Base-by-base conservation (phyloP, 2,329 filamentous ascomycete genomes). In the Xylariaceae sp. region DNA sequence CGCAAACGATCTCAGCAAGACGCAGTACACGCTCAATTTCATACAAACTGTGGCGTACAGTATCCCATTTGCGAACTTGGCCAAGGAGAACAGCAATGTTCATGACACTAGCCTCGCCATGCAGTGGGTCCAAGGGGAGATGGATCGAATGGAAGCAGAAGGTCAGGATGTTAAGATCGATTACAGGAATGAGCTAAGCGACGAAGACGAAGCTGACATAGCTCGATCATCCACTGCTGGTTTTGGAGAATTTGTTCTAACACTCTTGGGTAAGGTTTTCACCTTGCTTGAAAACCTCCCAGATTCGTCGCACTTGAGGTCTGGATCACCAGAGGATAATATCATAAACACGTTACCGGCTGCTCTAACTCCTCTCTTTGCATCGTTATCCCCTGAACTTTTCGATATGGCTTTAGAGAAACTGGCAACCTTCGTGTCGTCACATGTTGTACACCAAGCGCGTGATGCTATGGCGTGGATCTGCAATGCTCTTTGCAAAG, bases 401-500 rank as follows among this genome's bases (percentile, higher is more conserved):
- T 99, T 95, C 65, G 94, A 97, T 65, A 82, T 94, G 68, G 90
- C 89, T 0, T 74, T 99, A 47, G 88, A 95, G 56, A 97, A 97
- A 76, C 84, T 99, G 63, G 88, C 91, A 2, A 84, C 89, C 30
- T 99, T 99, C 69, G 88, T 96, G 22, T 86, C 88, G 1, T 89
- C 89, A 59, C 94, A 97, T 73, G 94, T 99, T 46, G 92, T 99
- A 16, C 92, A 99, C 65, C 94, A 97, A 72, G 92, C 94, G 49
- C 80, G 92, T 61, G 94, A 99, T 76, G 92, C 94, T 7, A 96
- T 99, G 88, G 94, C 95, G 1, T 99, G 96, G 80, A 97, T 97
- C 50, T 89, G 92, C 72, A 97, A 96, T 70, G 89, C 90, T 0
- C 79, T 99, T 21, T 96, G 94, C 78, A 97, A 97, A 72, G 90